phyloP scores from a whole-genome alignment of 306 rosid genomes.

The Styphnolobium japonicum region DNA sequence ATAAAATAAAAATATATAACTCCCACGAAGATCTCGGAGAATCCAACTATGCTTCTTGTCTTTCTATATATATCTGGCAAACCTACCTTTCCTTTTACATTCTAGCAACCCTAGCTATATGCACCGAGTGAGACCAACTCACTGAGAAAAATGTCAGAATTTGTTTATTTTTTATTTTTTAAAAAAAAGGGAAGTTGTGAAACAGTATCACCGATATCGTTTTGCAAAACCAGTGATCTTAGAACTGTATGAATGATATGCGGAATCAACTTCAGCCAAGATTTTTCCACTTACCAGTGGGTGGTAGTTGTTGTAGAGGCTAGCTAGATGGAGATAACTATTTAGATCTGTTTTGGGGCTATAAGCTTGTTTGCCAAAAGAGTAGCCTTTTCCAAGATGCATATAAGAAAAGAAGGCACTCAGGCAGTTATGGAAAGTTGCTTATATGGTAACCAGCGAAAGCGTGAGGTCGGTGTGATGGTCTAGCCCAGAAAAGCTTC shows the following conservation, averaged over 20 bases:
- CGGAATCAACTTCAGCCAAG: neutral
- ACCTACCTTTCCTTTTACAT: slow-evolving; percentile 2
- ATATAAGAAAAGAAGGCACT: slow-evolving; percentile 18
- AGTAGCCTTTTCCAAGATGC: slow-evolving; percentile 10
- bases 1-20: neutral
- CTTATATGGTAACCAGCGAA: neutral
- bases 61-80: neutral
- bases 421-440: neutral
- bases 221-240: slow-evolving; percentile 16
- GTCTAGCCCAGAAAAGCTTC: neutral
- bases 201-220: neutral
- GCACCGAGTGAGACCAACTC: neutral
- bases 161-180: neutral
- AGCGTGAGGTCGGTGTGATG: slow-evolving; percentile 17
- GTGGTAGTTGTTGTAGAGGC: slow-evolving; percentile 1
- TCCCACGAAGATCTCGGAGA: slow-evolving; percentile 52
- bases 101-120: slow-evolving; percentile 40
- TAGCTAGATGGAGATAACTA: neutral
- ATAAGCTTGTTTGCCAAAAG: neutral
- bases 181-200: neutral
- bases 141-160: neutral
- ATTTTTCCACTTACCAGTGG: slow-evolving; percentile 27
- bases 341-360: slow-evolving; percentile 43
- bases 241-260: neutral
- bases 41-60: slow-evolving; percentile 27